Conservation (phyloP, 306 rosid genomes). For the Malus sieversii region DNA sequence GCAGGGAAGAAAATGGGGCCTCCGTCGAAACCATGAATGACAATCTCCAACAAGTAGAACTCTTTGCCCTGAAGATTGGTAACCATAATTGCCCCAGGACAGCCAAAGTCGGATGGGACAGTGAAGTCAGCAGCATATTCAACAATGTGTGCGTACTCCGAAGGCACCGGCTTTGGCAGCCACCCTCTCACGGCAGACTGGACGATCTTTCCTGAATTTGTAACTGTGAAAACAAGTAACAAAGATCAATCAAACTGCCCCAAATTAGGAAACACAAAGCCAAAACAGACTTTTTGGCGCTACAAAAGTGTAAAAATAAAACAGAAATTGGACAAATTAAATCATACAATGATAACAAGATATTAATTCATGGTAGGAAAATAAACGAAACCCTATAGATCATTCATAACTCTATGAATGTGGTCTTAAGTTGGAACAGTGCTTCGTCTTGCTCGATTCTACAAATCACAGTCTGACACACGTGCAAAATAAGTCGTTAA, state of each 20-base stretch:
- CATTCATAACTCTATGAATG: not conserved
- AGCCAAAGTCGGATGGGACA: constrained; percentile 54
- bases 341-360: not conserved
- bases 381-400: not conserved
- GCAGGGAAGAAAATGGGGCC: constrained; percentile 89
- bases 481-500: no score
- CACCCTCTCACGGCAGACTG: constrained; percentile 65
- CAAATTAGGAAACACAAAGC: not conserved
- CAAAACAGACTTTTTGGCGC: not conserved
- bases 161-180: constrained; percentile 55
- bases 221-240: constrained; percentile 29
- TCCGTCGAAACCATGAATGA: constrained; percentile 59
- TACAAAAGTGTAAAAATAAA: not conserved
- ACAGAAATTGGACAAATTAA: not conserved
- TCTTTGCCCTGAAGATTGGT: constrained; percentile 74
- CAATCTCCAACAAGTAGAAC: constrained; percentile 60
- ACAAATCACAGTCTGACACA: not conserved
- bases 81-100: constrained; percentile 70
- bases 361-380: not conserved
- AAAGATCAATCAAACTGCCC: not conserved
- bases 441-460: no score
- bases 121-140: constrained; percentile 67
- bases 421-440: no score
- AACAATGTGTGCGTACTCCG: constrained; percentile 34
- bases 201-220: constrained; percentile 55